Conservation (phyloP, 768 basidiomycete genomes). For the Tremella mesenterica region DNA sequence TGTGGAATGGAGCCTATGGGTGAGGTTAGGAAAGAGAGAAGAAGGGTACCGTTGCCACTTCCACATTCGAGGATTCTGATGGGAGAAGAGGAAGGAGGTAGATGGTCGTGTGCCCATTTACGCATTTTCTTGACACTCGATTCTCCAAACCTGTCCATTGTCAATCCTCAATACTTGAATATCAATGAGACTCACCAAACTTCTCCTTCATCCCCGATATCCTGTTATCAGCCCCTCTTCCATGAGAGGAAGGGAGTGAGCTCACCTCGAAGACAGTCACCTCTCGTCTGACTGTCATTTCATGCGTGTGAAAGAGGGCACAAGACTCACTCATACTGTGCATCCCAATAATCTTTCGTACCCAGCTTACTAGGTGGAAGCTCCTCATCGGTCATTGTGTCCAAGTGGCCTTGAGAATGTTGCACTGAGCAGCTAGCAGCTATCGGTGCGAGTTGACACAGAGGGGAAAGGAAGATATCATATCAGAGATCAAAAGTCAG, state of each 20-base stretch:
- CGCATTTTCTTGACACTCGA: constrained; percentile 46
- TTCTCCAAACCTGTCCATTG: constrained; percentile 45
- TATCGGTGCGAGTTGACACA: too few species aligned
- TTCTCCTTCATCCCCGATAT: constrained; percentile 48
- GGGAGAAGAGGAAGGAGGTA: constrained; percentile 22
- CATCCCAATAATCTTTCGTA: constrained; percentile 45
- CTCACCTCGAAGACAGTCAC: constrained; percentile 42
- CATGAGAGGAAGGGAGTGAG: background rate
- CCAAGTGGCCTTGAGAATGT: too few species aligned
- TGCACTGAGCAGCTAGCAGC: too few species aligned
- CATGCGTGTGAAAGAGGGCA: background rate
- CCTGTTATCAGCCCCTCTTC: constrained; percentile 15
- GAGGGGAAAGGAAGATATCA: too few species aligned
- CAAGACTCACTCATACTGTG: constrained; percentile 36
- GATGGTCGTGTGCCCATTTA: constrained; percentile 44
- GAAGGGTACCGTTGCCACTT: constrained; percentile 46
- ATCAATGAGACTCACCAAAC: constrained; percentile 42
- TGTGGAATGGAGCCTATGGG: constrained; percentile 10
- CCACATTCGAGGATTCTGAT: constrained; percentile 46
- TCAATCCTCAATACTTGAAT: background rate
- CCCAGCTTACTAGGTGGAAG: constrained; percentile 43
- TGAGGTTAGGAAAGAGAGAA: constrained; percentile 38
- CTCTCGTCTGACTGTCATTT: constrained; percentile 35
- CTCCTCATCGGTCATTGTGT: constrained; percentile 42
- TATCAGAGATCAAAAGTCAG: too few species aligned